phyloP scores from a whole-genome alignment of 805 yeast genomes.

The Kodamaea laetipori region DNA sequence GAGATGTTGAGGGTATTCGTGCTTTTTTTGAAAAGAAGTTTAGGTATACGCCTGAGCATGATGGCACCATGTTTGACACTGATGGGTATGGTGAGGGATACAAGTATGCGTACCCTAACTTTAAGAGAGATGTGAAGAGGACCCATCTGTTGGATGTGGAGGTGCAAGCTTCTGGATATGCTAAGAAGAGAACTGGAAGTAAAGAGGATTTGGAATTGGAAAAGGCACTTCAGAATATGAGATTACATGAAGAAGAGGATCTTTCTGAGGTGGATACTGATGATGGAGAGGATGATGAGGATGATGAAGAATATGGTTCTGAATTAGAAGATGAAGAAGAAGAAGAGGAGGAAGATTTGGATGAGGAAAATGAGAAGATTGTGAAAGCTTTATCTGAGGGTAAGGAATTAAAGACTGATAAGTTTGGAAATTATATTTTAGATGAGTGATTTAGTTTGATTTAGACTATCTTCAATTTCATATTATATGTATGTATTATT shows the following conservation, averaged over 20 bases:
- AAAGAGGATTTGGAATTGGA: constrained; percentile 66
- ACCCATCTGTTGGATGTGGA: constrained; percentile 72
- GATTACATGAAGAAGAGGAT: constrained; percentile 41
- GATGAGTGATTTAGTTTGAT: constrained; percentile 36
- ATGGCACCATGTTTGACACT: constrained; percentile 69
- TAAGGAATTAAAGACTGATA: constrained; percentile 73
- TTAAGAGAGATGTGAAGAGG: constrained; percentile 74
- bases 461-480: not conserved
- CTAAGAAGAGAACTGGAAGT: constrained; percentile 37
- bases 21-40: constrained; percentile 79
- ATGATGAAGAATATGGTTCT: constrained; percentile 38
- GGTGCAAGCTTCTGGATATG: constrained; percentile 89
- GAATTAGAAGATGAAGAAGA: constrained; percentile 32
- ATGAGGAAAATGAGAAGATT: constrained; percentile 54
- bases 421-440: constrained; percentile 76
- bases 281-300: constrained; percentile 34
- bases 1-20: constrained; percentile 91
- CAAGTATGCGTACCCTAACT: constrained; percentile 74
- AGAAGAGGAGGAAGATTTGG: constrained; percentile 37
- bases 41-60: constrained; percentile 68
- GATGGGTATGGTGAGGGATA: constrained; percentile 84
- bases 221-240: constrained; percentile 69
- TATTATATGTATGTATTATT: no score
- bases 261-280: constrained; percentile 22
- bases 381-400: constrained; percentile 70